Evolutionary conservation across 768 basidiomycete genomes (phyloP).

Genomic region (Ramaria sp.): DNA sequence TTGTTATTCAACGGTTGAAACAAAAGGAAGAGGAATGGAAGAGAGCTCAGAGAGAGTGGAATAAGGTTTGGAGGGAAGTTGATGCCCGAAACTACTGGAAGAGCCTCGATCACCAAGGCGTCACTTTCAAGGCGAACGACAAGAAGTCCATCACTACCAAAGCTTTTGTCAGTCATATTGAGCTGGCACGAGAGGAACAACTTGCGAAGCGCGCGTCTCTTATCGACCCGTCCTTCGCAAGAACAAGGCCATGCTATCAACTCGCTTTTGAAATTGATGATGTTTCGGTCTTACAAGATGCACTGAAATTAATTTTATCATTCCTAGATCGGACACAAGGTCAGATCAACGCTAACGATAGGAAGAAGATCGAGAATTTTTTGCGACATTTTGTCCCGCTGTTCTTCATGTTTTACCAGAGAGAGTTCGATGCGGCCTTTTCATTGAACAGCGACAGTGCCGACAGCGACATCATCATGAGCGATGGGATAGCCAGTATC

Average conservation of each 20-base stretch:
- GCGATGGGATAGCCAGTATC: constrained; percentile 29
- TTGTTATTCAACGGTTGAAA: constrained; percentile 81
- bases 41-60: constrained; percentile 94
- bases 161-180: constrained; percentile 73
- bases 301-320: constrained; percentile 78
- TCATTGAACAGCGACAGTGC: constrained; percentile 17
- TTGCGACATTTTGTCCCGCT: constrained; percentile 66
- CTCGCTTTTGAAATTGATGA: constrained; percentile 71
- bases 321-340: constrained; percentile 83
- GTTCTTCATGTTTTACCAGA: constrained; percentile 65
- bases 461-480: constrained; percentile 32
- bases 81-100: constrained; percentile 91
- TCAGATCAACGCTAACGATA: constrained; percentile 58
- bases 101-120: constrained; percentile 87
- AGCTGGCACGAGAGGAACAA: constrained; percentile 75
- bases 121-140: constrained; percentile 82
- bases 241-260: constrained; percentile 65
- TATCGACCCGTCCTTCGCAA: constrained; percentile 38
- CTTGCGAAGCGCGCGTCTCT: constrained; percentile 58
- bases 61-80: constrained; percentile 96
- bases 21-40: constrained; percentile 99
- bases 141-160: constrained; percentile 75
- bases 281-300: constrained; percentile 70
- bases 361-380: constrained; percentile 75
- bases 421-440: constrained; percentile 60